A percentile compares a stretch with the other conserved stretches of the same genome.
These are phyloP conservation scores for Prunella vulgaris DNA, from an alignment of 257 asterid genomes.

Conservation along the genomic window DNA sequence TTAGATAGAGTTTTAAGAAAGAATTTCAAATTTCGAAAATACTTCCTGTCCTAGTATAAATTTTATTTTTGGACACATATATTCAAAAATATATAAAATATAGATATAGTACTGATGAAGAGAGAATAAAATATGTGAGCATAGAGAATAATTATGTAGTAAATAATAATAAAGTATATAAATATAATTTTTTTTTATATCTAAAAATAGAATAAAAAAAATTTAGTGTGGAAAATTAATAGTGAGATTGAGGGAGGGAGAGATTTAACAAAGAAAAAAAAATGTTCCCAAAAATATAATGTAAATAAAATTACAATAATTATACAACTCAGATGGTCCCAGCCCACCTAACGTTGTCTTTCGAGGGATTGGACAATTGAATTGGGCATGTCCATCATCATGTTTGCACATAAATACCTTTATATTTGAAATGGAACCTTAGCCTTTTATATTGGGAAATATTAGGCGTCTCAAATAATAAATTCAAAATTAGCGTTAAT, in stretches of 20 bases:
- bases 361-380: constrained; percentile 1
- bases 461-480: background rate
- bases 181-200: too few species aligned
- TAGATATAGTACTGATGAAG: too few species aligned
- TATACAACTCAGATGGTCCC: constrained; percentile 31
- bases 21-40: background rate
- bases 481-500: background rate
- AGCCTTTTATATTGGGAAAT: background rate
- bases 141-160: too few species aligned
- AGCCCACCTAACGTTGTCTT: constrained; percentile 24
- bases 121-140: too few species aligned
- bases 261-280: background rate
- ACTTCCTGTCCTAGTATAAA: too few species aligned
- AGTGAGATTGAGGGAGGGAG: too few species aligned
- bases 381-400: constrained; percentile 7
- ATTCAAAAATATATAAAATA: too few species aligned
- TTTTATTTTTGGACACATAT: too few species aligned
- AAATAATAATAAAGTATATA: too few species aligned
- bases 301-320: background rate
- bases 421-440: background rate
- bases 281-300: constrained; percentile 10
- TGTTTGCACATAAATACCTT: background rate
- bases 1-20: background rate
- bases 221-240: too few species aligned
- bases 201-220: too few species aligned